Percentiles rank a stretch among this genome's conserved stretches.
Conservation (phyloP, 1,139 yeast species). For the Saccharomyces hybrid region DNA sequence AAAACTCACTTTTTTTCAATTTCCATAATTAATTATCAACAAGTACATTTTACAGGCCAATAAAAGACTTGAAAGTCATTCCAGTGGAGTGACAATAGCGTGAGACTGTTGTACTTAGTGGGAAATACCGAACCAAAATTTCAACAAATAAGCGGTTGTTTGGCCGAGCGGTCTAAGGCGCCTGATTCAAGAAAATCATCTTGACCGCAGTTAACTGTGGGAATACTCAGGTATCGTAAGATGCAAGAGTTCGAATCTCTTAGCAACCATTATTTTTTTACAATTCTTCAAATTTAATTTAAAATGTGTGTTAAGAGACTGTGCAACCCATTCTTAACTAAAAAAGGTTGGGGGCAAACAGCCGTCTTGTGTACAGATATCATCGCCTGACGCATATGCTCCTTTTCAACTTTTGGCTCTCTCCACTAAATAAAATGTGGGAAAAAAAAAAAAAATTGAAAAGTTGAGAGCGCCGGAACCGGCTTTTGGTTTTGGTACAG, state of each 20-base stretch:
- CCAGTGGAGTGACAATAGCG: no score
- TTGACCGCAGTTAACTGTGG: constrained; percentile 11
- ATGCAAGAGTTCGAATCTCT: constrained; percentile 29
- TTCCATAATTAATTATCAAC: background rate
- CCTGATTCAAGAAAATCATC: constrained; percentile 24
- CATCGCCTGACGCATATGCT: background rate
- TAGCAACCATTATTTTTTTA: constrained; percentile 16
- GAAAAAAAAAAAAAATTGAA: background rate
- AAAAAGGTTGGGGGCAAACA: no score
- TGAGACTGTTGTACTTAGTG: no score
- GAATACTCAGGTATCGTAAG: constrained; percentile 29
- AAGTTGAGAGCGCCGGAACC: background rate
- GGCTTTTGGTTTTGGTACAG: background rate
- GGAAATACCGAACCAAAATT: background rate
- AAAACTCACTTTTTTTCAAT: background rate
- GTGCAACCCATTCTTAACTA: no score
- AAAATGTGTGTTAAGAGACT: no score
- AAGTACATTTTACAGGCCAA: no score
- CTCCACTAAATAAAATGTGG: no score
- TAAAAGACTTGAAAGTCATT: no score
- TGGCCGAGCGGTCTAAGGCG: constrained; percentile 32
- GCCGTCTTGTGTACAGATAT: background rate
- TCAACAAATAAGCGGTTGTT: constrained; percentile 17
- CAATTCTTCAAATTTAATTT: no score
- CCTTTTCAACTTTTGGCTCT: background rate